A percentile compares a stretch with the other conserved stretches of the same genome.
These are phyloP conservation scores for Paracamarosporium sp. DNA, from an alignment of 2,329 filamentous ascomycete species.

Conservation along the genomic window DNA sequence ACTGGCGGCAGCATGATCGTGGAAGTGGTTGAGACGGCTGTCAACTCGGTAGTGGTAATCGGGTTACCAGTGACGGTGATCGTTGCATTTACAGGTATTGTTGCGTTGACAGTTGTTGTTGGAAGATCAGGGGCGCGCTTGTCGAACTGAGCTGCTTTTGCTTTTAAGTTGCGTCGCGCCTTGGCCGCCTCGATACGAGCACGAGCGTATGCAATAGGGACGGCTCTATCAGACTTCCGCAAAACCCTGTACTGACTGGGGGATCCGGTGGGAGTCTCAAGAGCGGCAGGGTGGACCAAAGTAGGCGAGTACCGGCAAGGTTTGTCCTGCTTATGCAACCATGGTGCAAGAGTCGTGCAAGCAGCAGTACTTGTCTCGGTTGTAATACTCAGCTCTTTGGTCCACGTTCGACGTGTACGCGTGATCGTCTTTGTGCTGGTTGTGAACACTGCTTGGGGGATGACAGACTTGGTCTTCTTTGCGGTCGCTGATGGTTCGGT, in stretches of 20 bases:
- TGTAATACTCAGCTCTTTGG: conserved; percentile 30
- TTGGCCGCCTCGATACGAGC: conserved; percentile 44
- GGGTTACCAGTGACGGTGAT: conserved; percentile 35
- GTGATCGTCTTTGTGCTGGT: conserved; percentile 35
- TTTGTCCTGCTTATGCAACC: conserved; percentile 39
- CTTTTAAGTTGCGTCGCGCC: conserved; percentile 30
- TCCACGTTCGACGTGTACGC: conserved; percentile 19
- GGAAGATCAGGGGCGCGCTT: conserved; percentile 46
- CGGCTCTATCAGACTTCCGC: conserved; percentile 34
- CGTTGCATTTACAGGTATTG: conserved; percentile 36
- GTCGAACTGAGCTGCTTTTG: conserved; percentile 23
- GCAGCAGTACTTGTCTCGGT: conserved; percentile 46
- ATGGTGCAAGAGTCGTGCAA: conserved; percentile 43
- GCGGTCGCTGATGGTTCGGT: conserved; percentile 42
- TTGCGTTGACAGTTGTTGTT: conserved; percentile 40
- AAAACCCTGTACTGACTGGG: conserved; percentile 29
- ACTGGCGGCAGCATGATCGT: conserved; percentile 41
- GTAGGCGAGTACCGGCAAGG: conserved; percentile 45
- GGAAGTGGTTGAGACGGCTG: conserved; percentile 28
- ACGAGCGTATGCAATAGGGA: conserved; percentile 43
- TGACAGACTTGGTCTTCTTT: conserved; percentile 38
- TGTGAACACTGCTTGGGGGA: conserved; percentile 35
- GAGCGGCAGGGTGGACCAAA: conserved; percentile 35
- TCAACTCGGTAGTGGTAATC: conserved; percentile 36
- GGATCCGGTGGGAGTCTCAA: conserved; percentile 34